Conservation (phyloP, 2,329 filamentous ascomycete species). For the Zymoseptoria ardabiliae region DNA sequence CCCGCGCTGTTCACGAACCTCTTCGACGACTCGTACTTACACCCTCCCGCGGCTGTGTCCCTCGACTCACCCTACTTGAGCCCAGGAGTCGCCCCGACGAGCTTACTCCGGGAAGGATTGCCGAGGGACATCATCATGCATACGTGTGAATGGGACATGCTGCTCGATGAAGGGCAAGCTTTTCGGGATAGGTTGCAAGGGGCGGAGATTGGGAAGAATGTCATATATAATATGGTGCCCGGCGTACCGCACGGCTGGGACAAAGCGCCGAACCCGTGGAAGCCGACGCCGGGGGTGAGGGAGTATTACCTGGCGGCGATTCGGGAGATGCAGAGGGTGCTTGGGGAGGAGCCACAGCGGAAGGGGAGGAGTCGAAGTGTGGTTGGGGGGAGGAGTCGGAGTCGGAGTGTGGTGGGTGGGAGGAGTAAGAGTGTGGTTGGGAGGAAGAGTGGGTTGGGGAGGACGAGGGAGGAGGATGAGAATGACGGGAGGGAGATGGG, state of each 20-base stretch:
- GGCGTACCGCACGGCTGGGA: constrained; percentile 60
- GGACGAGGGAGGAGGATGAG: not conserved
- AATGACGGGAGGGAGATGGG: not conserved
- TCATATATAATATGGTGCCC: constrained; percentile 52
- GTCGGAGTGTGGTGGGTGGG: not conserved
- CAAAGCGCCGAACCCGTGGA: constrained; percentile 56
- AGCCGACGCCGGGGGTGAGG: constrained; percentile 45
- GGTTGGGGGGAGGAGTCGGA: not conserved
- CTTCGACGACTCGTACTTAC: constrained; percentile 46
- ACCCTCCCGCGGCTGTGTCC: constrained; percentile 36
- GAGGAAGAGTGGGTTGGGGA: not conserved
- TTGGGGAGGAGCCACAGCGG: constrained; percentile 6
- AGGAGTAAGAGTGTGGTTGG: not conserved
- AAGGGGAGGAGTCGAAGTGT: constrained; percentile 1
- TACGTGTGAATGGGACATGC: constrained; percentile 61
- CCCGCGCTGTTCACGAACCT: constrained; percentile 45
- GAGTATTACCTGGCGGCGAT: constrained; percentile 50
- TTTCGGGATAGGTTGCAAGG: constrained; percentile 51
- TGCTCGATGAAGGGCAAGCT: constrained; percentile 53
- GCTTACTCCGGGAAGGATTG: constrained; percentile 46
- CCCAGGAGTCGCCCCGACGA: constrained; percentile 49
- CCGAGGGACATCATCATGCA: constrained; percentile 57
- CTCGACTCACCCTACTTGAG: constrained; percentile 53
- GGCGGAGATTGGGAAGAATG: constrained; percentile 42
- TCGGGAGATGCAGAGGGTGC: constrained; percentile 43